Percentiles rank a stretch among this genome's conserved stretches.
Conservation (phyloP, 306 rosid genomes). For the Gastrolobium bilobum region DNA sequence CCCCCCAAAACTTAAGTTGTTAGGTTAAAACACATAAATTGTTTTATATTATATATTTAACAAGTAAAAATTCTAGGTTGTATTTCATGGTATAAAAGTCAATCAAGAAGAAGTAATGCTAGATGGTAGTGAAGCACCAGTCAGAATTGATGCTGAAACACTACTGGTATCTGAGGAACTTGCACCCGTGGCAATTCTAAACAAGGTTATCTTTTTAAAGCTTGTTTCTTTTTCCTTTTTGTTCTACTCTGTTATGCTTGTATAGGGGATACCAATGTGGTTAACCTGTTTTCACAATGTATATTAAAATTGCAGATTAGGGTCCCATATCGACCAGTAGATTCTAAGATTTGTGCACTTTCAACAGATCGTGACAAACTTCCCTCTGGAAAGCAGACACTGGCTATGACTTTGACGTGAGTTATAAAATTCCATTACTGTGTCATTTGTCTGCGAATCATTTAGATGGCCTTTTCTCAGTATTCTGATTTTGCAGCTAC, state of each 20-base stretch:
- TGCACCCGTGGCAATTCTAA: slow-evolving; percentile 84
- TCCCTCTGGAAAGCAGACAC: slow-evolving; percentile 90
- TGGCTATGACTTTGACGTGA: slow-evolving; percentile 88
- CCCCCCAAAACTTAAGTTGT: too few species aligned
- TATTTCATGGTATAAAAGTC: slow-evolving; percentile 82
- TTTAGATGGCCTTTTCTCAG: slow-evolving; percentile 30
- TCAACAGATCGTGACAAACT: slow-evolving; percentile 85
- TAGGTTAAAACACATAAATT: too few species aligned
- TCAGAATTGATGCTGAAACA: slow-evolving; percentile 88
- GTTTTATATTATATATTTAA: too few species aligned
- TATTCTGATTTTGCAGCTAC: slow-evolving; percentile 72
- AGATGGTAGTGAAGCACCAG: slow-evolving; percentile 97
- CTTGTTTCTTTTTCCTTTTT: slow-evolving; percentile 17
- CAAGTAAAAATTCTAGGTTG: slow-evolving; percentile 58
- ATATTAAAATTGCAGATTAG: slow-evolving; percentile 68
- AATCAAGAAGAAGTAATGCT: slow-evolving; percentile 77
- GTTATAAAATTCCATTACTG: slow-evolving; percentile 48
- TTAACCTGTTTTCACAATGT: slow-evolving; percentile 36
- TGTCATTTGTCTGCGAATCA: slow-evolving; percentile 44
- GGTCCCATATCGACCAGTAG: slow-evolving; percentile 86
- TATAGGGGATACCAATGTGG: slow-evolving; percentile 14
- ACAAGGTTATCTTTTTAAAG: slow-evolving; percentile 70
- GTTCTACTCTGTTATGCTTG: slow-evolving; percentile 42
- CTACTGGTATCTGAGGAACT: slow-evolving; percentile 82
- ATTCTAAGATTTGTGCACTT: slow-evolving; percentile 80